Conservation (phyloP, 129 eudicot species). For the Sambucus nigra region DNA sequence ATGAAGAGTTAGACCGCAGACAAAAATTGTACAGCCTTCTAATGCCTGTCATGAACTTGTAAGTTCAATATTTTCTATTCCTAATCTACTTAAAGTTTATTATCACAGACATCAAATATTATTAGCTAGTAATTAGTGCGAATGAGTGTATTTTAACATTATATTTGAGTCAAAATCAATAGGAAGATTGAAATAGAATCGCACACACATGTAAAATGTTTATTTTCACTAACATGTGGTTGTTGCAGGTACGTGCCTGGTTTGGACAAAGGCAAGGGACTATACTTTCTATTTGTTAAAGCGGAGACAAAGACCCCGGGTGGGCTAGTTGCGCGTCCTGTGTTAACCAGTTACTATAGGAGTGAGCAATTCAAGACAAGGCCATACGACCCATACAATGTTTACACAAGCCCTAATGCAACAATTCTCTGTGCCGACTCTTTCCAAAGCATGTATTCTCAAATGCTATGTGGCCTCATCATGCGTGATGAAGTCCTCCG, state of each 20-base stretch:
- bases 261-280: constrained; percentile 74
- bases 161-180: no score
- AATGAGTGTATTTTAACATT: no score
- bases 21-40: constrained; percentile 71
- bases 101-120: no score
- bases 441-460: constrained; percentile 86
- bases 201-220: no score
- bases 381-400: constrained; percentile 42
- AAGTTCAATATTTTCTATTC: constrained; percentile 7
- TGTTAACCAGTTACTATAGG: constrained; percentile 78
- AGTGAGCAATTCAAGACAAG: constrained; percentile 36
- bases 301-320: constrained; percentile 70
- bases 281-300: constrained; percentile 70
- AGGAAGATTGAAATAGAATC: no score
- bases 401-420: constrained; percentile 68
- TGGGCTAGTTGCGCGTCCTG: constrained; percentile 77
- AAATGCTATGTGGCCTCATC: constrained; percentile 76
- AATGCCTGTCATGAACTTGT: constrained; percentile 83
- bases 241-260: constrained; percentile 57
- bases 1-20: constrained; percentile 64
- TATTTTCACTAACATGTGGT: background rate
- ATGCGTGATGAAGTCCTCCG: constrained; percentile 56
- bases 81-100: no score
- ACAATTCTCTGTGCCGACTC: constrained; percentile 63
- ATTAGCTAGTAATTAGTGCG: no score